Conservation (phyloP, 176 grass and related monocot species). For the Panicum miliaceum region DNA sequence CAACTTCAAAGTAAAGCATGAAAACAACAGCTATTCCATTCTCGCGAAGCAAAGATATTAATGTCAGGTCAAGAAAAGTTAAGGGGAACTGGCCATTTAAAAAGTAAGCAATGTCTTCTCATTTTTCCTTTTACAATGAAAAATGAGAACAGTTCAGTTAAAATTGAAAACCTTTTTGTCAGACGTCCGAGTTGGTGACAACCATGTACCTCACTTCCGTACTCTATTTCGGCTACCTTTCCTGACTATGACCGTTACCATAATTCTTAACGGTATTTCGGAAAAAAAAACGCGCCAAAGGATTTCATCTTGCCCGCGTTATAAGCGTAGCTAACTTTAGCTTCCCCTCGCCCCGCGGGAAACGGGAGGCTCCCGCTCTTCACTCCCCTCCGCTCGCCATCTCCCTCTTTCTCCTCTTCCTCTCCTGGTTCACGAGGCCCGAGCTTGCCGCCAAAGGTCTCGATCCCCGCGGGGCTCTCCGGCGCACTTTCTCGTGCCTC, state of each 20-base stretch:
- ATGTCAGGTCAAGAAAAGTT: not conserved
- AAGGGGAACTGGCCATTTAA: too few species aligned
- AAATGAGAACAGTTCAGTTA: not conserved
- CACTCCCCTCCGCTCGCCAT: slow-evolving; percentile 34
- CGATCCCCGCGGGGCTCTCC: slow-evolving; percentile 47
- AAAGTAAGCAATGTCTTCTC: not conserved
- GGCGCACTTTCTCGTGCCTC: slow-evolving; percentile 71
- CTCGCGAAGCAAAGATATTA: not conserved
- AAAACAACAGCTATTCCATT: not conserved
- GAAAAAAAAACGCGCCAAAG: slow-evolving; percentile 53
- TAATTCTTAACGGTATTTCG: slow-evolving; percentile 40
- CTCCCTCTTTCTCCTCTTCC: slow-evolving; percentile 19
- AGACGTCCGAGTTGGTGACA: slow-evolving; percentile 17
- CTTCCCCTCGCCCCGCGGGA: slow-evolving; percentile 29
- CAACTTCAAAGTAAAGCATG: not conserved
- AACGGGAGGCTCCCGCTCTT: slow-evolving; percentile 40
- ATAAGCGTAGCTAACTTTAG: slow-evolving; percentile 37
- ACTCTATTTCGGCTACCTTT: slow-evolving; percentile 43
- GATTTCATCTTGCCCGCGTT: slow-evolving; percentile 12
- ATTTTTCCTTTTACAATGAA: too few species aligned
- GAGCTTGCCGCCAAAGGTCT: slow-evolving; percentile 9
- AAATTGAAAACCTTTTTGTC: too few species aligned
- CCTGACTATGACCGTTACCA: slow-evolving; percentile 30
- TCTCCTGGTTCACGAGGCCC: slow-evolving; percentile 27
- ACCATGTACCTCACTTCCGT: not conserved